Percentiles rank a stretch among this genome's conserved stretches.
Conservation (phyloP, 1,284 basidiomycete species). For the Puccinia triticina region DNA sequence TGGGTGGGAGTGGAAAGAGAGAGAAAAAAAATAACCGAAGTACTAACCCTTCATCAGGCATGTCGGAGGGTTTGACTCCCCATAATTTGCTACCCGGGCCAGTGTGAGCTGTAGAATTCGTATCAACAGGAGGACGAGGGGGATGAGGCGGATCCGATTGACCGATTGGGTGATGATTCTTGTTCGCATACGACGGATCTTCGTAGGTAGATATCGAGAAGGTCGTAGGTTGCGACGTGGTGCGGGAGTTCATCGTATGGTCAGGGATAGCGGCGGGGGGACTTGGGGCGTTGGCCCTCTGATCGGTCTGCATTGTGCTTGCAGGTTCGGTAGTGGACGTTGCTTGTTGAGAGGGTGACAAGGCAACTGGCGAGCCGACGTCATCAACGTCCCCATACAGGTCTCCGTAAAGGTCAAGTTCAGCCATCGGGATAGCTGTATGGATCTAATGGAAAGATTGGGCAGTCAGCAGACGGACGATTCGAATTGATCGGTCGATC, state of each 20-base stretch:
- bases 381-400: constrained; percentile 50
- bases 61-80: constrained; percentile 51
- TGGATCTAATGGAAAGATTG: not conserved
- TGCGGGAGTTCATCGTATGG: not conserved
- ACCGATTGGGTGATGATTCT: constrained; percentile 12
- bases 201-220: constrained; percentile 51
- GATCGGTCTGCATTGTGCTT: not conserved
- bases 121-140: constrained; percentile 10
- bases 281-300: not conserved
- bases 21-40: not conserved
- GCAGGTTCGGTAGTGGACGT: not conserved
- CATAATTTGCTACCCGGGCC: constrained; percentile 29
- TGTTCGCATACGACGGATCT: constrained; percentile 37
- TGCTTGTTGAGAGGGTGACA: constrained; percentile 33
- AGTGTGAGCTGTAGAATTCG: constrained; percentile 14
- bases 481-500: not conserved
- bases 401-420: constrained; percentile 51
- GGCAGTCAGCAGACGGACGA: not conserved
- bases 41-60: constrained; percentile 52
- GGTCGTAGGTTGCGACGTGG: constrained; percentile 28
- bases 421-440: constrained; percentile 30
- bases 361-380: constrained; percentile 36
- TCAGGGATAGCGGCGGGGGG: not conserved
- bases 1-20: not conserved
- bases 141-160: constrained; percentile 30